These are phyloP conservation scores for Echites panduratus DNA, from an alignment of 257 asterid genomes.

Conservation along the genomic window DNA sequence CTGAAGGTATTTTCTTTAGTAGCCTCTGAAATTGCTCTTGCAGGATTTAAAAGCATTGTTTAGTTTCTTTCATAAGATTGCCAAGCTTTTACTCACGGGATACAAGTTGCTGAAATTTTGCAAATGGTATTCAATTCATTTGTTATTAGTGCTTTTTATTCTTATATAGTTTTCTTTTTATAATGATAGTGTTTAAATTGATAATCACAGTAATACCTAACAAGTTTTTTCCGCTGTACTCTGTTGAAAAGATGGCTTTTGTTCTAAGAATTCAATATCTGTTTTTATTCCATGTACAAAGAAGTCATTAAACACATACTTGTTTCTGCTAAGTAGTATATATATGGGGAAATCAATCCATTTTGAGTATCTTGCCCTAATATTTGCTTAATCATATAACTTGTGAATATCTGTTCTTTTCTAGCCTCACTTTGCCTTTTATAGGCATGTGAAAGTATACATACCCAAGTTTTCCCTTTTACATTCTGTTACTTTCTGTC, in stretches of 20 bases:
- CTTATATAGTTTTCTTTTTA: too few species aligned
- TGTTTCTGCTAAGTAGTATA: neutral
- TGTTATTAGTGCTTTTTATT: neutral
- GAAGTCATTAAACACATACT: neutral
- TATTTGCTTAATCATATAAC: neutral
- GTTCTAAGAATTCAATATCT: neutral
- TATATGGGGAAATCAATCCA: neutral
- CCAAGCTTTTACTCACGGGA: neutral
- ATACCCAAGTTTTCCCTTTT: neutral
- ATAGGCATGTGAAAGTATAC: neutral
- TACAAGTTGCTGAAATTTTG: neutral
- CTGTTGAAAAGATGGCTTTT: neutral
- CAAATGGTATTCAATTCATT: neutral
- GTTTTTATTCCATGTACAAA: neutral
- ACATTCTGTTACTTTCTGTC: slow-evolving; percentile 3
- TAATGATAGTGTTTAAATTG: neutral
- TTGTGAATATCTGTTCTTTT: neutral
- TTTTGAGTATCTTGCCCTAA: neutral
- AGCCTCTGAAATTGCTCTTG: neutral
- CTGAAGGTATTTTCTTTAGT: neutral
- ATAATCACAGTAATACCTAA: neutral
- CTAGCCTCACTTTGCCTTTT: neutral
- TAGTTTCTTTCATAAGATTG: neutral
- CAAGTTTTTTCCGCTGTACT: neutral
- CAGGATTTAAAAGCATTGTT: neutral